phyloP scores from a whole-genome alignment of 495 filamentous ascomycete genomes.

The Xylaria grammica region DNA sequence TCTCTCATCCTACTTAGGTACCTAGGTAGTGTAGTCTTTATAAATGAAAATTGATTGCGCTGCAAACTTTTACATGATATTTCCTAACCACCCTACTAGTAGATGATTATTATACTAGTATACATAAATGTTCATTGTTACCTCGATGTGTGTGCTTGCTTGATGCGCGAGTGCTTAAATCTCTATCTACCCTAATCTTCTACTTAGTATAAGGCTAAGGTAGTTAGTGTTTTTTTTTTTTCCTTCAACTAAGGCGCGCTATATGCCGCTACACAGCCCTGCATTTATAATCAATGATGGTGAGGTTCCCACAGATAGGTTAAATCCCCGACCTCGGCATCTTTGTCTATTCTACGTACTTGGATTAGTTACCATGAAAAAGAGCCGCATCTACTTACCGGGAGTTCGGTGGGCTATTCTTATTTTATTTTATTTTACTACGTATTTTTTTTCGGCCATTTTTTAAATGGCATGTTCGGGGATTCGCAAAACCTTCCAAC shows the following conservation, averaged over 20 bases:
- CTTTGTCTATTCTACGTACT: background rate
- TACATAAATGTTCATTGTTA: background rate
- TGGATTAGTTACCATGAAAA: background rate
- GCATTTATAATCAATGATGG: too few relatives aligned
- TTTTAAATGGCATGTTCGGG: too few relatives aligned
- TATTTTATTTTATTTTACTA: too few relatives aligned
- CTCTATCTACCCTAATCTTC: too few relatives aligned
- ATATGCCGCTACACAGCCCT: background rate
- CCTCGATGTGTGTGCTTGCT: background rate
- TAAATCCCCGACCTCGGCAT: slow-evolving; percentile 11
- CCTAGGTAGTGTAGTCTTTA: too few relatives aligned
- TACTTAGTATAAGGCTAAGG: too few relatives aligned
- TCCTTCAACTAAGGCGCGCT: too few relatives aligned
- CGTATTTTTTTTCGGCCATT: too few relatives aligned
- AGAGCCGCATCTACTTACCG: background rate
- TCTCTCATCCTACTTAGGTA: background rate
- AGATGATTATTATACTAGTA: too few relatives aligned
- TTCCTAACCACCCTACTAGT: background rate
- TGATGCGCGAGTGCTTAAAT: too few relatives aligned
- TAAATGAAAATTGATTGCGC: background rate
- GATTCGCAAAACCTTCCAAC: background rate
- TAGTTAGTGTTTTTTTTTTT: too few relatives aligned
- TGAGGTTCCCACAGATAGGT: too few relatives aligned
- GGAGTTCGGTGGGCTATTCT: background rate
- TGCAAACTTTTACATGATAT: background rate